Conservation (phyloP, 345 rosid genomes). For the Syzygium oleosum region DNA sequence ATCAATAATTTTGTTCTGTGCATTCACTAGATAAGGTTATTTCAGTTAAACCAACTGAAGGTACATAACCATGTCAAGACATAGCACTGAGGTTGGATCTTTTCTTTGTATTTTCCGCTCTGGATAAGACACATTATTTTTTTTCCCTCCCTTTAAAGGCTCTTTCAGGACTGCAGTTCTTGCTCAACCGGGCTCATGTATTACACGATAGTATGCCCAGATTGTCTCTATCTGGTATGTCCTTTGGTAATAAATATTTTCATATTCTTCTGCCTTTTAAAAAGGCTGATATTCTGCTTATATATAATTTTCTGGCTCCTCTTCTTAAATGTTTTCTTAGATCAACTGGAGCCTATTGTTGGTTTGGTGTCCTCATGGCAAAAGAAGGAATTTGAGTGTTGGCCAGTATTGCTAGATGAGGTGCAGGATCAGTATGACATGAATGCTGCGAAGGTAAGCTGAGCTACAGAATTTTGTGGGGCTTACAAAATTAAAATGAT, state of each 20-base stretch:
- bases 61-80: neutral
- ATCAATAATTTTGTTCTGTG: neutral
- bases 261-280: neutral
- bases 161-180: slow-evolving; percentile 76
- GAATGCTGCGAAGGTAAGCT: slow-evolving; percentile 68
- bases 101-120: neutral
- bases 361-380: slow-evolving; percentile 70
- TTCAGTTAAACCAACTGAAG: neutral
- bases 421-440: slow-evolving; percentile 72
- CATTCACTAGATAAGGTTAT: neutral
- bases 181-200: slow-evolving; percentile 42
- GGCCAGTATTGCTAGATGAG: slow-evolving; percentile 85
- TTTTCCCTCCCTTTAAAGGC: slow-evolving; percentile 36
- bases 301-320: slow-evolving; percentile 3
- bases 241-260: neutral
- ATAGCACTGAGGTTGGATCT: neutral
- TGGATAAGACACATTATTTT: neutral
- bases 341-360: slow-evolving; percentile 55
- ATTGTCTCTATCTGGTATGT: slow-evolving; percentile 59
- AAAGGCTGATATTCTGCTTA: neutral
- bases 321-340: slow-evolving; percentile 19
- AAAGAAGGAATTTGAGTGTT: slow-evolving; percentile 71
- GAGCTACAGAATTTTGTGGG: neutral
- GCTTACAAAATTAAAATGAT: neutral
- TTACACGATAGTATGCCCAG: slow-evolving; percentile 65